Evolutionary conservation across 139 green algal genomes (phyloP).

Genomic region (Chlorella sp.): DNA sequence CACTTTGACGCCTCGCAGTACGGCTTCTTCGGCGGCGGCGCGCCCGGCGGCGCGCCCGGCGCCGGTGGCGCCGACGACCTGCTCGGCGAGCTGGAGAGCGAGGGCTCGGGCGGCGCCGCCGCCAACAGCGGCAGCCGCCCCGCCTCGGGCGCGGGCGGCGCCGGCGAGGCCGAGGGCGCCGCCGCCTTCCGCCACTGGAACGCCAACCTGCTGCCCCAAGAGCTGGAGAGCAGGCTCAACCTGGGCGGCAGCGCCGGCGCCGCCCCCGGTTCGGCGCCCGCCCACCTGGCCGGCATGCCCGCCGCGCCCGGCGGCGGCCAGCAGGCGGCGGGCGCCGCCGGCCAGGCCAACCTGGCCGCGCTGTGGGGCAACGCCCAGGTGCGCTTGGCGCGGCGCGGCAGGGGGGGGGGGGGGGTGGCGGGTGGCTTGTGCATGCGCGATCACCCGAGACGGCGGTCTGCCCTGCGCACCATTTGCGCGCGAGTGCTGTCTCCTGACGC

Average conservation of each 20-base stretch:
- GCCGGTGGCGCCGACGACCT: neutral
- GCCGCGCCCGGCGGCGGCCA: neutral
- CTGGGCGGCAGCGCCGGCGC: neutral
- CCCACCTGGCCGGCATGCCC: too few relatives aligned
- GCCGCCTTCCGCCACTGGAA: slow-evolving; percentile 24
- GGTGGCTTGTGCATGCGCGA: neutral
- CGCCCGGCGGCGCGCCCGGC: neutral
- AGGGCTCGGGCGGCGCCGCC: neutral
- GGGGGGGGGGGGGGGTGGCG: neutral
- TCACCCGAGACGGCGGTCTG: neutral
- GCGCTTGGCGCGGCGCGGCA: neutral
- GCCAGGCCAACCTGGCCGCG: slow-evolving; percentile 16
- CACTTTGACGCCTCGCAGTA: slow-evolving; percentile 43
- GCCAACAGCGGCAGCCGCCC: neutral
- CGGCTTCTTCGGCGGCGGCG: slow-evolving; percentile 36
- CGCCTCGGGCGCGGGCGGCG: neutral
- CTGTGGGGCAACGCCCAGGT: slow-evolving; percentile 30
- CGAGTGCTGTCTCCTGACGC: neutral
- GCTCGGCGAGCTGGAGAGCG: slow-evolving; percentile 19
- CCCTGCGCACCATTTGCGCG: neutral
- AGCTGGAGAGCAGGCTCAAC: slow-evolving; percentile 22
- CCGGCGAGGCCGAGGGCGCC: neutral
- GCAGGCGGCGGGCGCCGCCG: too few relatives aligned
- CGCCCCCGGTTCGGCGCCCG: neutral
- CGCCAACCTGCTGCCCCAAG: slow-evolving; percentile 17